phyloP scores from a whole-genome alignment of 805 yeast species.

The Candida verbasci region DNA sequence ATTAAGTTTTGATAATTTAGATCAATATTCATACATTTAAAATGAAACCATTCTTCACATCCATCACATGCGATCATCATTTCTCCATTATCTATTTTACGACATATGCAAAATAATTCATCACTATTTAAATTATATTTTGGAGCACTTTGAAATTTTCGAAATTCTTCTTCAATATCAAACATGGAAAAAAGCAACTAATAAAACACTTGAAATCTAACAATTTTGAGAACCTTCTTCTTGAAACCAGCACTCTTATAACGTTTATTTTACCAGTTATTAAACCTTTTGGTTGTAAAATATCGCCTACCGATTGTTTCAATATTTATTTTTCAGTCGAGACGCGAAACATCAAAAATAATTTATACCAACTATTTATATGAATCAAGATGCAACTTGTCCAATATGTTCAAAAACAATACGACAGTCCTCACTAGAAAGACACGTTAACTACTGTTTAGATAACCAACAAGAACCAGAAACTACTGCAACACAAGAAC shows the following conservation, averaged over 20 bases:
- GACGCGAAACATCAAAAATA: too few species aligned
- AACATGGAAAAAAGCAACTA: slow-evolving; percentile 5
- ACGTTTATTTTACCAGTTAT: too few species aligned
- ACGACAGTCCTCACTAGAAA: slow-evolving; percentile 22
- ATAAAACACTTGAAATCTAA: not conserved
- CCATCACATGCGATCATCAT: slow-evolving; percentile 94
- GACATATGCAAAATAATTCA: slow-evolving; percentile 72
- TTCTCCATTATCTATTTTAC: slow-evolving; percentile 71
- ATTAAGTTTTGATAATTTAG: slow-evolving; percentile 50
- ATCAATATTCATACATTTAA: slow-evolving; percentile 65
- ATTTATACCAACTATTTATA: not conserved
- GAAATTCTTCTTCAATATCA: slow-evolving; percentile 33
- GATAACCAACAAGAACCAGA: slow-evolving; percentile 29
- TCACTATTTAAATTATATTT: slow-evolving; percentile 49
- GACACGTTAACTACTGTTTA: slow-evolving; percentile 39
- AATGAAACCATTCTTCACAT: slow-evolving; percentile 95
- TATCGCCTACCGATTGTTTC: too few species aligned
- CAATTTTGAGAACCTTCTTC: too few species aligned
- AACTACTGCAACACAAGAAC: too few species aligned
- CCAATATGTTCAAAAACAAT: slow-evolving; percentile 32
- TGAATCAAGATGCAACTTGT: slow-evolving; percentile 15
- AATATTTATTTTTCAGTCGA: too few species aligned
- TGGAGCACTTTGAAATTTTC: slow-evolving; percentile 29
- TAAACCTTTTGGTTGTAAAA: too few species aligned
- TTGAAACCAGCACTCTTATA: too few species aligned